Percentiles rank a stretch among this genome's conserved stretches.
Evolutionary conservation across 2,329 filamentous ascomycete genomes (phyloP).

Genomic region (Herpomyces periplanetae): DNA sequence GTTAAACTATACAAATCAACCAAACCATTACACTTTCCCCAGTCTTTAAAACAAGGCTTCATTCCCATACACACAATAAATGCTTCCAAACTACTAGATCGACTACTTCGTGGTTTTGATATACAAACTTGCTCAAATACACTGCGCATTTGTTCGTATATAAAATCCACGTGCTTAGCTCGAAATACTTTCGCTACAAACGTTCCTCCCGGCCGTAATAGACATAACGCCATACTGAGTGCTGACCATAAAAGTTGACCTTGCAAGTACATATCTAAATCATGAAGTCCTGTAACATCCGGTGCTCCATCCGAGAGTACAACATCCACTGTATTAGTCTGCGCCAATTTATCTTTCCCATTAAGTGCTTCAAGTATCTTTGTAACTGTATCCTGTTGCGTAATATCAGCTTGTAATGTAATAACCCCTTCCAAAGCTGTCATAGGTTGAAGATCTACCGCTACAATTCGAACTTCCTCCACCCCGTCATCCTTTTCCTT

Average conservation of each 20-base stretch:
- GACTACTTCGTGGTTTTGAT: slow-evolving; percentile 64
- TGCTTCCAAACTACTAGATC: slow-evolving; percentile 84
- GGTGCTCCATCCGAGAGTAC: slow-evolving; percentile 83
- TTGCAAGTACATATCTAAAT: slow-evolving; percentile 92
- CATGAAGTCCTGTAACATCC: slow-evolving; percentile 80
- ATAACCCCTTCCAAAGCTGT: slow-evolving; percentile 66
- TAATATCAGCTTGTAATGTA: slow-evolving; percentile 76
- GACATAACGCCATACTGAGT: slow-evolving; percentile 63
- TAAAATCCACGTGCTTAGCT: slow-evolving; percentile 65
- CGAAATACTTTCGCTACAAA: slow-evolving; percentile 96
- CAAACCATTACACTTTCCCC: slow-evolving; percentile 11
- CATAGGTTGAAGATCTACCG: slow-evolving; percentile 86
- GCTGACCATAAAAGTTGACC: slow-evolving; percentile 78
- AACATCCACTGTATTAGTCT: slow-evolving; percentile 34
- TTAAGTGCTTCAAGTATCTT: slow-evolving; percentile 54
- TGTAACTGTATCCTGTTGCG: slow-evolving; percentile 73
- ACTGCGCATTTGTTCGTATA: slow-evolving; percentile 69
- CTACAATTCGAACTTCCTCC: slow-evolving; percentile 50
- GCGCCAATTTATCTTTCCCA: slow-evolving; percentile 16
- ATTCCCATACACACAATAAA: slow-evolving; percentile 89
- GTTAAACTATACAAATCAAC: slow-evolving; percentile 11
- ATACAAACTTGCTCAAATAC: slow-evolving; percentile 63
- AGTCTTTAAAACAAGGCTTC: slow-evolving; percentile 12
- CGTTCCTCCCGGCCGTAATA: slow-evolving; percentile 62
- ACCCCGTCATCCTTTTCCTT: slow-evolving; percentile 3